Evolutionary conservation across 257 asterid genomes (phyloP), one percentile per base, ranked within the genome.

Genomic region (Datura wrightii): DNA sequence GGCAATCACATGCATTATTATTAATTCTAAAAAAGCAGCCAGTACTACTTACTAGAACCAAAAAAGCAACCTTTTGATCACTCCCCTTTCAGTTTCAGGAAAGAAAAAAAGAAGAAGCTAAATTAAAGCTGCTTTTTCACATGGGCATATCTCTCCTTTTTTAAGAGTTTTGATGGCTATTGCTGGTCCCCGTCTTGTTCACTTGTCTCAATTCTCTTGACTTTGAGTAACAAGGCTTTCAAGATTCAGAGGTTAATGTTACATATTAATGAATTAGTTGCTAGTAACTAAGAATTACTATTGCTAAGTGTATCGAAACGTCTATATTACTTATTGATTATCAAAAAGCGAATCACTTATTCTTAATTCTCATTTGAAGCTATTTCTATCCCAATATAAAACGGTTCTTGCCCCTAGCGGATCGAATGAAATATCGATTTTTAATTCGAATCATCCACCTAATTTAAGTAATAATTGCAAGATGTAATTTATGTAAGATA

Each of bases 61-160:
- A 24, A 24, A 24, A 24, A 24, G 31, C 31, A 24, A 24, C 24
- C 58, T 48, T 48, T 74, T 76, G 36, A 83, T 48, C 41, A 19
- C 59, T n/a, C 37, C 8, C 63, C 81, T 84, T 70, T 72, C 50
- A 18, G 82, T 31, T 36, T 36, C 16, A 42, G 76, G 15, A 8
- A 69, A 79, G 31, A 24, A 24, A 24, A 24, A 24, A 24, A 24
- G 1, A 24, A 24, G 0, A 76, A 67, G 52, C 13, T 39, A 39
- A 15, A 6, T 84, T 60, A 90, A 88, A 89, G 91, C 88, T 87
- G 88, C 76, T 84, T 86, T 85, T 87, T 90, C 90, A 92, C 92
- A 87, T 89, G 90, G 82, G 84, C 60, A 63, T 78, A 31, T 62
- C 85, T 82, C 79, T 85, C 58, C 42, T 87, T n/a, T 36, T 14